Conservation (phyloP, 2,329 filamentous ascomycete species). For the Teratosphaeria nubilosa region DNA sequence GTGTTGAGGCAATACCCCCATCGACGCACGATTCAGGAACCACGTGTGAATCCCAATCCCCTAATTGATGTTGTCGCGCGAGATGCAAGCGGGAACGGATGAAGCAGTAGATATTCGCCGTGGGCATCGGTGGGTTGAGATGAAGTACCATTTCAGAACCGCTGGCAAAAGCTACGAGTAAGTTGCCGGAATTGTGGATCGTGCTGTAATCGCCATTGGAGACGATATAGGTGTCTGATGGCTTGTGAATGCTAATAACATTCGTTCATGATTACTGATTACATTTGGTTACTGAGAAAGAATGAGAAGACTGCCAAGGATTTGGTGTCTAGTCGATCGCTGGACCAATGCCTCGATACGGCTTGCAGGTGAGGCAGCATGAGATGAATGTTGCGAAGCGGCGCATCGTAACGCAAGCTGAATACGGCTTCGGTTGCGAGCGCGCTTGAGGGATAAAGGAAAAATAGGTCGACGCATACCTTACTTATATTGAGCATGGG, state of each 20-base stretch:
- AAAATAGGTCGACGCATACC: no score
- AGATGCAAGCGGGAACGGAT: conserved; percentile 34
- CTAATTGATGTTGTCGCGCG: conserved; percentile 23
- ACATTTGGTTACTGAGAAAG: conserved; percentile 1
- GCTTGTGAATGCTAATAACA: conserved; percentile 6
- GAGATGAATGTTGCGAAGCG: not conserved
- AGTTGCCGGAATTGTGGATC: conserved; percentile 12
- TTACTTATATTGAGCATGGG: no score
- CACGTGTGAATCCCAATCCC: conserved; percentile 26
- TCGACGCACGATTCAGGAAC: conserved; percentile 32
- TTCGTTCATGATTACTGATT: conserved; percentile 8
- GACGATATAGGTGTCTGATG: conserved; percentile 11
- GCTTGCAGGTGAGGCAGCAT: conserved; percentile 2
- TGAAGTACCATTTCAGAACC: conserved; percentile 34
- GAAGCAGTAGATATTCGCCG: conserved; percentile 39
- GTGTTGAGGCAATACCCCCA: conserved; percentile 45
- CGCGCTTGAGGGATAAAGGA: not conserved
- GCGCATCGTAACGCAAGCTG: not conserved
- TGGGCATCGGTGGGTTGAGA: conserved; percentile 31
- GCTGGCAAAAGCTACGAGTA: conserved; percentile 7
- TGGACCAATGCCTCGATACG: conserved; percentile 10
- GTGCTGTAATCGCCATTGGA: conserved; percentile 10
- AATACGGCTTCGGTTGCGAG: not conserved
- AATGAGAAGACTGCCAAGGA: conserved; percentile 5
- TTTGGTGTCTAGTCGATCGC: conserved; percentile 4